These are phyloP conservation scores for Neofusicoccum cordaticola DNA, from an alignment of 2,329 filamentous ascomycete species.

Conservation along the genomic window DNA sequence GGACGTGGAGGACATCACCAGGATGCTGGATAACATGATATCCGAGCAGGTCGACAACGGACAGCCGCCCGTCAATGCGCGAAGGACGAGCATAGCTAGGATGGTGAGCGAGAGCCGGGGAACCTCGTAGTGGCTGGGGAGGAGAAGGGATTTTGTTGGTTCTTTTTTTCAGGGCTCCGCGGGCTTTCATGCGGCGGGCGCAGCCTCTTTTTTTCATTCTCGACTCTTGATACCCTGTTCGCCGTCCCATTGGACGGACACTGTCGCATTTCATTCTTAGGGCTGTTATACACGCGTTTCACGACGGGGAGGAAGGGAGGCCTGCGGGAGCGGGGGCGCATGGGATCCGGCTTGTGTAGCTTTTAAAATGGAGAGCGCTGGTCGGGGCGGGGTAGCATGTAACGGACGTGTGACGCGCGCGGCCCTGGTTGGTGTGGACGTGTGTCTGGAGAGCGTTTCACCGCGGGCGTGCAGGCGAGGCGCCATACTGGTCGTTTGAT, in stretches of 20 bases:
- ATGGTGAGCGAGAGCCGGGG: conserved; percentile 8
- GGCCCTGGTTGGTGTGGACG: background rate
- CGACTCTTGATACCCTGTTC: conserved; percentile 11
- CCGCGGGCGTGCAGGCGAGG: background rate
- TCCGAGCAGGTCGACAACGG: conserved; percentile 73
- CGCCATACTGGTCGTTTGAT: background rate
- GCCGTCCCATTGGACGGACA: conserved; percentile 12
- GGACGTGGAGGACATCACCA: conserved; percentile 88
- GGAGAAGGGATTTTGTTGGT: background rate
- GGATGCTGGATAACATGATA: conserved; percentile 95
- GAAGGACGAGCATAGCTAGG: conserved; percentile 43
- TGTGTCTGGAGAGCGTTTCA: background rate
- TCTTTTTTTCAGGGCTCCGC: background rate
- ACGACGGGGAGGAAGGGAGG: background rate
- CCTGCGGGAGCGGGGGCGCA: background rate
- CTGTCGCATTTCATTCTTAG: conserved; percentile 14
- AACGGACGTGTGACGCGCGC: conserved; percentile 5
- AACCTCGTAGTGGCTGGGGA: background rate
- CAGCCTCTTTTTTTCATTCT: background rate
- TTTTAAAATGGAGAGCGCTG: conserved; percentile 10
- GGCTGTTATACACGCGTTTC: conserved; percentile 12
- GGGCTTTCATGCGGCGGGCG: conserved; percentile 4
- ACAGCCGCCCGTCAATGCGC: conserved; percentile 64
- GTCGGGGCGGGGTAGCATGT: conserved; percentile 3
- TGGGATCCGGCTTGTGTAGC: background rate